Conservation (phyloP, 306 rosid species). For the Begonia masoniana region DNA sequence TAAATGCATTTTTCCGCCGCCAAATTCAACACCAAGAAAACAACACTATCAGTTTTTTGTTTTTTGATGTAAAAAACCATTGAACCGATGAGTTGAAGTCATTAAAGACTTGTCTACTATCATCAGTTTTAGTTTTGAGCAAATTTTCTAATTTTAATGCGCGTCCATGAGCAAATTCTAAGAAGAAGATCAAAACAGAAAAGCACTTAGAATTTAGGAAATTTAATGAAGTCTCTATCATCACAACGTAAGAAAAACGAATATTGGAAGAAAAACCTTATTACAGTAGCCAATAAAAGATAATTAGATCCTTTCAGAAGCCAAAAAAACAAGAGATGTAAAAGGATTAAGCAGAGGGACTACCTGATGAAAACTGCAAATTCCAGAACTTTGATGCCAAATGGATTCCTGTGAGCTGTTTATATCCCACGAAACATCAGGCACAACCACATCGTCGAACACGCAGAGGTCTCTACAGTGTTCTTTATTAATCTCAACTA, state of each 20-base stretch:
- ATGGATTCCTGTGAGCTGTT: slow-evolving; percentile 23
- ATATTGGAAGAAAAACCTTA: background rate
- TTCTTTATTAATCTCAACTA: slow-evolving; percentile 53
- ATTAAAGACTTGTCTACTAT: no score
- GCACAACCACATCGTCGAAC: slow-evolving; percentile 52
- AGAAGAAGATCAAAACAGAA: no score
- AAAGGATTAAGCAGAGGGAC: background rate
- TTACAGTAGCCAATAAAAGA: background rate
- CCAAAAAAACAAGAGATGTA: background rate
- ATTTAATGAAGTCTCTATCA: no score
- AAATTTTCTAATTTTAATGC: no score
- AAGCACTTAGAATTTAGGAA: no score
- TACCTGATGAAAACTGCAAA: slow-evolving; percentile 67
- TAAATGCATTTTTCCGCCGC: no score
- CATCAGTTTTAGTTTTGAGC: no score
- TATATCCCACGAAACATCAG: slow-evolving; percentile 64
- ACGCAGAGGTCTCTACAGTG: slow-evolving; percentile 40
- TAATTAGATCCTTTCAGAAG: background rate
- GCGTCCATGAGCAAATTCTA: no score
- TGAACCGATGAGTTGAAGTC: no score
- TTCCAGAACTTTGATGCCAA: slow-evolving; percentile 54
- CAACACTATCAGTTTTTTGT: no score
- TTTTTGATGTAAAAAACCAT: no score
- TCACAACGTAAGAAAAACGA: background rate
- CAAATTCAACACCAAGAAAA: no score